Conservation (phyloP, 164 flowering plant species). For the Stephania japonica region DNA sequence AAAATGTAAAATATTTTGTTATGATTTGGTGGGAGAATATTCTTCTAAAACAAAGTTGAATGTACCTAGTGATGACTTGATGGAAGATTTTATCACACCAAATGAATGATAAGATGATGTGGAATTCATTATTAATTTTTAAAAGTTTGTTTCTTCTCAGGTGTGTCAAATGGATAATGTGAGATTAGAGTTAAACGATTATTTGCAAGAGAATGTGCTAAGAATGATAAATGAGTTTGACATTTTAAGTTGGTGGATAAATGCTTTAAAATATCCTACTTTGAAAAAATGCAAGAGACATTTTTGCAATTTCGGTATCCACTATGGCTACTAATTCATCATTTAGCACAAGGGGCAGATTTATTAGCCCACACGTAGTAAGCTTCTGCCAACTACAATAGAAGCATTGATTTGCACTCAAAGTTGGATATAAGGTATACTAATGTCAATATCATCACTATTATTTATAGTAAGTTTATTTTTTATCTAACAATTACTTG, state of each 20-base stretch:
- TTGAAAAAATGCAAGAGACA: neutral
- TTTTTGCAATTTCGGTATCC: neutral
- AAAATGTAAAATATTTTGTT: neutral
- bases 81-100: neutral
- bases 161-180: neutral
- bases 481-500: too few species aligned
- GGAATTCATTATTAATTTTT: neutral
- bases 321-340: neutral
- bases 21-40: conserved; percentile 1
- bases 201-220: neutral
- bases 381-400: too few species aligned
- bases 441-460: too few species aligned
- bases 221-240: neutral
- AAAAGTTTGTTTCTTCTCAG: neutral
- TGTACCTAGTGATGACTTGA: too few species aligned
- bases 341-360: neutral
- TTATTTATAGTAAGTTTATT: too few species aligned
- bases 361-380: too few species aligned
- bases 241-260: conserved; percentile 6
- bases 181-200: neutral
- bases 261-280: conserved; percentile 1
- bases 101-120: neutral
- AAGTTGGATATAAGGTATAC: too few species aligned
- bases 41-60: neutral
- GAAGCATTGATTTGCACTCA: too few species aligned